Percentiles rank a stretch among this genome's conserved stretches.
Evolutionary conservation across 2,329 filamentous ascomycete genomes (phyloP).

Genomic region (Thermochaetoides dissita): DNA sequence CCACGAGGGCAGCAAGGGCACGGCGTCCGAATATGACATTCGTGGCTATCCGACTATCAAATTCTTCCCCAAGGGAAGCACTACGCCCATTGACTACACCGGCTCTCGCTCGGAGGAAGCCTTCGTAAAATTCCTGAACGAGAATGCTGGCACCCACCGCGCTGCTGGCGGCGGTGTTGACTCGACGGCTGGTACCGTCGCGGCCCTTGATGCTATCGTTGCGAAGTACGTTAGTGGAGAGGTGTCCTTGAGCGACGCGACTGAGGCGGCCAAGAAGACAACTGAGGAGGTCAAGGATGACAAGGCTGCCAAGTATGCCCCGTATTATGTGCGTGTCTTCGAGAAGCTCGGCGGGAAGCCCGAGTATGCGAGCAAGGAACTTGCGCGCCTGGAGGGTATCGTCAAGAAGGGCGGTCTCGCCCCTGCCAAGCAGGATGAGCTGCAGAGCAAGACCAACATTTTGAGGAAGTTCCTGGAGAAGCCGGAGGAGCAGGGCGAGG

Average conservation of each 20-base stretch:
- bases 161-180: conserved; percentile 67
- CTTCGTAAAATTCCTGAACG: conserved; percentile 72
- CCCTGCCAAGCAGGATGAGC: conserved; percentile 74
- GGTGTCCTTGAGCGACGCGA: conserved; percentile 46
- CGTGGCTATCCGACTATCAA: conserved; percentile 92
- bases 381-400: conserved; percentile 63
- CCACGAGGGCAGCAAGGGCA: conserved; percentile 67
- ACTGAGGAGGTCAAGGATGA: conserved; percentile 50
- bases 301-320: conserved; percentile 60
- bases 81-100: conserved; percentile 55
- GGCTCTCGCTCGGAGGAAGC: conserved; percentile 64
- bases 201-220: conserved; percentile 62
- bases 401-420: conserved; percentile 77
- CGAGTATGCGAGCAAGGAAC: conserved; percentile 73
- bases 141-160: conserved; percentile 78
- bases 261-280: conserved; percentile 58
- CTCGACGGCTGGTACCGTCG: conserved; percentile 66
- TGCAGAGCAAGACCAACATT: conserved; percentile 77
- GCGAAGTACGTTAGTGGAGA: conserved; percentile 59
- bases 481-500: conserved; percentile 20
- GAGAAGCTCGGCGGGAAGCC: conserved; percentile 69
- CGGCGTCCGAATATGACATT: conserved; percentile 62
- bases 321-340: conserved; percentile 89
- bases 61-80: conserved; percentile 82
- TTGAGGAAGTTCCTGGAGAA: conserved; percentile 60